Base-by-base conservation (phyloP, 352 stramenopile genomes). In the Globisporangium paroecandrum region DNA sequence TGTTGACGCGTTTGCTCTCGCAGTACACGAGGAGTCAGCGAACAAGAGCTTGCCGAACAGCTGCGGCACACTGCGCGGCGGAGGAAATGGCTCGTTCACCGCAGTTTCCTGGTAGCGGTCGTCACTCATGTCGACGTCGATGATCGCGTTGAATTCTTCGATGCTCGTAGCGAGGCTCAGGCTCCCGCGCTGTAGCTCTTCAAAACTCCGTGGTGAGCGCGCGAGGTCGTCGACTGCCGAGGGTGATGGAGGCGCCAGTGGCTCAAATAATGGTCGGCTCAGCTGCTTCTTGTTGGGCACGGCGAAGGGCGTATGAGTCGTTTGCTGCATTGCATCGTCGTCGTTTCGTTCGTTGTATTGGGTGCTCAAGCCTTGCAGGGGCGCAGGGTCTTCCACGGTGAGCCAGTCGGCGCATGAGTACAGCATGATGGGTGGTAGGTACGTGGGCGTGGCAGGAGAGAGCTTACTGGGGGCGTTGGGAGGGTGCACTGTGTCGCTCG, bases 381-480 rank as follows among this genome's bases (percentile, higher is more conserved):
- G 27, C 8, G 49, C n/a, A 49, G 15, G 15, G 2, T 15, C 22
- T 18, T 62, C 65, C 6, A 47, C 41, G 13, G 58, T 49, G 29
- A 73, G 57, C 63, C 68, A 70, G 55, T 73, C 68, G 1, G 68
- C 63, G 36, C 56, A 73, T n/a, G 68, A 73, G 38, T 70, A 70
- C 27, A 72, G 54, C 66, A 69, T 71, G 1, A 8, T 46, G n/a
- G 25, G 43, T 1, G 1, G 15, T 46, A 13, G 34, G 43, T 1
- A 38, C 10, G 18, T 41, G 9, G n/a, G 9, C 12, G 36, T 43
- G 4, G 41, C 6, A 47, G 4, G 18, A 10, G 34, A 6, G 4
- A n/a, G 29, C 29, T n/a, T 20, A 10, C 29, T 43, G 36, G 13
- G 13, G 12, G 36, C 3, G 27, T 24, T 67, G 32, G 32, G 32